phyloP scores from a whole-genome alignment of 352 stramenopile species.

The Hyaloperonospora arabidopsidis region DNA sequence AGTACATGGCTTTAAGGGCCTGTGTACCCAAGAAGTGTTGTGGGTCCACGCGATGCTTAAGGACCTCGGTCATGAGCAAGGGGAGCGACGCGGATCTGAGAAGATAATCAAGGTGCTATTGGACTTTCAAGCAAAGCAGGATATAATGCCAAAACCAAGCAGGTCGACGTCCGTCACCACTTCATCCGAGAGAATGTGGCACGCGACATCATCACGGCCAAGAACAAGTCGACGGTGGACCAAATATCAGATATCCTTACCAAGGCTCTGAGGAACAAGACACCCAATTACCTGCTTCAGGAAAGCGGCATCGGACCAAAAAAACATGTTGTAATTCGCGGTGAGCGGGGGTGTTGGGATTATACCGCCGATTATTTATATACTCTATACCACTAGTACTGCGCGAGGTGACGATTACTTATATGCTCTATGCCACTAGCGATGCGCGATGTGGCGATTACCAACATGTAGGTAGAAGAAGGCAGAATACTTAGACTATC shows the following conservation, averaged over 20 bases:
- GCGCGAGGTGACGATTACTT: too few relatives aligned
- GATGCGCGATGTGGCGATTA: background rate
- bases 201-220: background rate
- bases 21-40: too few relatives aligned
- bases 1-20: background rate
- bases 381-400: too few relatives aligned
- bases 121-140: too few relatives aligned
- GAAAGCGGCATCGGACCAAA: background rate
- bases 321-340: background rate
- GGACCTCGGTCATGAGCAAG: too few relatives aligned
- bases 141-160: too few relatives aligned
- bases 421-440: too few relatives aligned
- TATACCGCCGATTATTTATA: background rate
- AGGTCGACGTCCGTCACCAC: background rate
- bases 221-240: background rate
- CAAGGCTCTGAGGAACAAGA: background rate
- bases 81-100: too few relatives aligned
- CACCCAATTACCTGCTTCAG: background rate
- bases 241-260: background rate
- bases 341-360: slow-evolving; percentile 8
- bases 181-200: background rate
- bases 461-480: background rate
- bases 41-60: too few relatives aligned
- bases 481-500: too few relatives aligned
- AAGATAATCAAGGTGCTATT: too few relatives aligned